These are phyloP conservation scores for Penicillium sp. DNA, from an alignment of 2,329 filamentous ascomycete species.

Conservation along the genomic window DNA sequence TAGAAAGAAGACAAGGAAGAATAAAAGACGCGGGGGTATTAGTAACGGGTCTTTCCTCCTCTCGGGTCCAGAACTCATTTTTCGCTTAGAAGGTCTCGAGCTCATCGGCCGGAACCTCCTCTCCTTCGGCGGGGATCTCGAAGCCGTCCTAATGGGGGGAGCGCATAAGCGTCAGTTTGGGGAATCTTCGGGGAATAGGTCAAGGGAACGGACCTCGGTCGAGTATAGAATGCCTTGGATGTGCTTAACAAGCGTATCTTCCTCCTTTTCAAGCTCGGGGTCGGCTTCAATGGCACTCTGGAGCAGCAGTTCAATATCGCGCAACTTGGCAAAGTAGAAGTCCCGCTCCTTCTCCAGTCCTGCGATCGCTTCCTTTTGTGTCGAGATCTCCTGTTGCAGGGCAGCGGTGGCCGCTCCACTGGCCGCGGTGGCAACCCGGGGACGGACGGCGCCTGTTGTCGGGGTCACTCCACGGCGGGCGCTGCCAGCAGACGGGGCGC, in stretches of 20 bases:
- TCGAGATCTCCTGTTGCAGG: constrained; percentile 78
- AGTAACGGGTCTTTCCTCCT: constrained; percentile 17
- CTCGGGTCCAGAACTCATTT: constrained; percentile 1
- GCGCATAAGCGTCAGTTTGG: not conserved
- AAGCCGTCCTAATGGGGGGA: constrained; percentile 53
- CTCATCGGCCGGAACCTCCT: constrained; percentile 54
- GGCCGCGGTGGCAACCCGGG: constrained; percentile 46
- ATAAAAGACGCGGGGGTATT: constrained; percentile 20
- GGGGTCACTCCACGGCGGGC: constrained; percentile 62
- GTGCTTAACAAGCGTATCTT: constrained; percentile 86
- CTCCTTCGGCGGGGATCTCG: constrained; percentile 71
- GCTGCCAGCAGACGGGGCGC: constrained; percentile 46
- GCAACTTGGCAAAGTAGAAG: constrained; percentile 98
- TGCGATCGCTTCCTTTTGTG: constrained; percentile 90
- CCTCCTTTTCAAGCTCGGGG: constrained; percentile 89
- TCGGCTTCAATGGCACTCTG: constrained; percentile 92
- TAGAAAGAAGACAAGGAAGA: constrained; percentile 1
- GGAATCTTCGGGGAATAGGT: not conserved
- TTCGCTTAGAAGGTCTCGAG: constrained; percentile 39
- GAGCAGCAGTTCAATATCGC: constrained; percentile 92
- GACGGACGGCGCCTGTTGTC: constrained; percentile 51
- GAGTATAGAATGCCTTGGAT: constrained; percentile 97
- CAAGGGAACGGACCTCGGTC: constrained; percentile 63
- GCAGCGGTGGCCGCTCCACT: constrained; percentile 63
- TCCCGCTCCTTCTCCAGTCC: constrained; percentile 94